Conservation (phyloP, 306 rosid genomes). For the Trichosanthes cucumerina region DNA sequence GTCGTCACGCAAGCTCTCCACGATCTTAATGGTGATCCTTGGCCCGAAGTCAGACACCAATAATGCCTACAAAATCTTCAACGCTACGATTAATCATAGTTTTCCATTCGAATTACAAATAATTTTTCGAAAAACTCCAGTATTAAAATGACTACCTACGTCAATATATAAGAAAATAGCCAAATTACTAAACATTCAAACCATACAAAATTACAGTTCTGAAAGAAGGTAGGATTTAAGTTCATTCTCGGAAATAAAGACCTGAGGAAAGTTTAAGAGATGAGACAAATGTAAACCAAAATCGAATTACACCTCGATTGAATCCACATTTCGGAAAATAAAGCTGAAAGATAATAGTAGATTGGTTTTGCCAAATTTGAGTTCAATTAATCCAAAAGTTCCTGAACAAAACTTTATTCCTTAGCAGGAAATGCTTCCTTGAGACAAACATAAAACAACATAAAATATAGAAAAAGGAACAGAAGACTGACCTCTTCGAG, state of each 20-base stretch:
- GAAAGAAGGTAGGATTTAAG: neutral
- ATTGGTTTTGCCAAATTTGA: neutral
- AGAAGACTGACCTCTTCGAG: conserved; percentile 69
- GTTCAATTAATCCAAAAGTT: neutral
- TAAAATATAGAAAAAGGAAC: neutral
- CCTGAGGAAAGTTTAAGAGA: neutral
- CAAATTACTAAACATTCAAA: neutral
- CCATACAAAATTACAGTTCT: neutral
- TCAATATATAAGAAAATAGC: neutral
- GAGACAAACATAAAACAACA: neutral
- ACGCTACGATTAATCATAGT: neutral
- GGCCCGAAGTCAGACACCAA: conserved; percentile 90
- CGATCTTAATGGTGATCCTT: conserved; percentile 69
- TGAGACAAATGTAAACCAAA: neutral
- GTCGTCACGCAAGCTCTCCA: conserved; percentile 76
- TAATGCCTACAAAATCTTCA: conserved; percentile 45
- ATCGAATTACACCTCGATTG: neutral
- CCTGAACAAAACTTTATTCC: neutral
- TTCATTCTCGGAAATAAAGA: neutral
- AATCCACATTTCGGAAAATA: neutral
- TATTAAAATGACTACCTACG: neutral
- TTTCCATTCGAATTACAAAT: neutral
- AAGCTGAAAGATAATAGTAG: neutral
- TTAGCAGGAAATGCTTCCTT: neutral
- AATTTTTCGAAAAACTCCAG: neutral